Evolutionary conservation across 257 asterid genomes (phyloP), one percentile per base, ranked within the genome.

Genomic region (Nicotiana otophora): DNA sequence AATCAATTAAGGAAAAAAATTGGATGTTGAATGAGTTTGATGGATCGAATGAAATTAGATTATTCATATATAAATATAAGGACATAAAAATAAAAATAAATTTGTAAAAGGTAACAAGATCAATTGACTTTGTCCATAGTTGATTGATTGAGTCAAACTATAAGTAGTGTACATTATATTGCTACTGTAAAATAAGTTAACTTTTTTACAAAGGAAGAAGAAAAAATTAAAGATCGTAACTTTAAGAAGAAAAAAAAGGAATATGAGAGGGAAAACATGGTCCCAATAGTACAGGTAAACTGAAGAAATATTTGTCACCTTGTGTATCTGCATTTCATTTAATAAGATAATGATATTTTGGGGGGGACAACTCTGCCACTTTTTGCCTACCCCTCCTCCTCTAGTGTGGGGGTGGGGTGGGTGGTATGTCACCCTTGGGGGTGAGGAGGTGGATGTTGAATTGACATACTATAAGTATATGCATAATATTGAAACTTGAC

Each of bases 401-500:
- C 19, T 10, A 19, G 57, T 46, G 42, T n/a, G 6, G 60, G 34
- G 12, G 34, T 5, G 33, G 57, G 33, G 54, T 2, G 19, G 57
- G 19, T 0, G 2, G 19, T 2, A 28, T 28, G 30, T 28, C 30
- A 28, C 30, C 30, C 30, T 28, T 28, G 30, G 14, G 26, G 30
- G 30, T 10, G 15, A 1, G 57, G 7, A 6, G 3, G 34, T 20
- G 78, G 20, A 46, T 46, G 15, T 72, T 46, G 28, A 46, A 46
- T 72, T 46, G 80, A 2, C 62, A 74, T 28, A 42, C 26, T 74
- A 74, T 74, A 74, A 48, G 62, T 74, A 26, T 15, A 7, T 51
- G 80, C 78, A 46, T 70, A 70, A 42, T 72, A 72, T 72, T 72
- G 78, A 72, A 46, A 72, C 61, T 72, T 23, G 78, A 72, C 61